Evolutionary conservation across 2,329 filamentous ascomycete genomes (phyloP), one percentile per base, ranked within the genome.

Genomic region (Periconia sp.): DNA sequence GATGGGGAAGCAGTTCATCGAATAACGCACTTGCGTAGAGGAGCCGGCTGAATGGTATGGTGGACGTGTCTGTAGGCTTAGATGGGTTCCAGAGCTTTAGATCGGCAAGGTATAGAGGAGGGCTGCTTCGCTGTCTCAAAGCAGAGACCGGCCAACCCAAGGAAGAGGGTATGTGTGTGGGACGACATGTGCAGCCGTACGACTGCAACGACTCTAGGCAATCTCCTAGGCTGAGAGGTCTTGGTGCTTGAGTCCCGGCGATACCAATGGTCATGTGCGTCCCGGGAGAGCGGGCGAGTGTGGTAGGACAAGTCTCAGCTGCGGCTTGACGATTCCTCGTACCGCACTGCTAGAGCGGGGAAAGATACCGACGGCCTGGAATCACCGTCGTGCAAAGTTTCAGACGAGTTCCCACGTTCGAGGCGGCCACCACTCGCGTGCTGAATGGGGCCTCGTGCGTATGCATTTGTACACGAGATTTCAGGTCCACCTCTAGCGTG

Each of bases 251-350:
- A 16, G 12, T 11, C 13, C 23, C 18, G 32, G n/a, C 23, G n/a
- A 25, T n/a, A n/a, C 23, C 23, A 12, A 25, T 34, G 13, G 19
- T 34, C 8, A 18, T 10, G 6, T 17, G 5, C 17, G 13, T 30
- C 24, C 16, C 25, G 17, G 24, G 17, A 4, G 17, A 15, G 8
- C 10, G 36, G 36, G 13, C 30, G 26, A n/a, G 17, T 23, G 25
- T 30, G 36, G 36, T 29, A 17, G 25, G 6, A 31, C 36, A 39
- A 22, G 16, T 6, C 12, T 39, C 36, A 30, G 35, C 35, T 37
- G 6, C 13, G 23, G 23, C 25, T 9, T 19, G 4, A 9, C 7
- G 7, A n/a, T 16, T 8, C 9, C 7, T 5, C 15, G 4, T 8
- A 21, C 3, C 10, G 35, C 17, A 12, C 19, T 21, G 31, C 18